Conservation (phyloP, 106 monocot species). For the Dendrobium officinale region DNA sequence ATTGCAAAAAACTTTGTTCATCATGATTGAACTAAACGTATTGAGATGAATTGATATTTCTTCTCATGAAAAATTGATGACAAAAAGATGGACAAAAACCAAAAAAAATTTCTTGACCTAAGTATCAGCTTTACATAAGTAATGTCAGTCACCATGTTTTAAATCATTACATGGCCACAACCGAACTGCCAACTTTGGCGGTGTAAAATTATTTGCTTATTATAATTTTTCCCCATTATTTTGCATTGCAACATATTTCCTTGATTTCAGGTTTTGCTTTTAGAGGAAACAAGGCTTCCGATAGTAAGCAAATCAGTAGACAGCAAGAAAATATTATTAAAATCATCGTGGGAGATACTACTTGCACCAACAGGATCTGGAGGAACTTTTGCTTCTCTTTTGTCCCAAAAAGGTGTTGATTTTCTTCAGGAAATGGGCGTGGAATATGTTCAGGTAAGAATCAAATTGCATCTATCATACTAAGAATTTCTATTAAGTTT, state of each 20-base stretch:
- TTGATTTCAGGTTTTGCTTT: conserved; percentile 51
- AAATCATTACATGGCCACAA: no score
- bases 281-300: conserved; percentile 69
- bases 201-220: background rate
- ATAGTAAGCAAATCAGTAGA: conserved; percentile 23
- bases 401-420: conserved; percentile 37
- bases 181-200: background rate
- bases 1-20: no score
- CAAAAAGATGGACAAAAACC: no score
- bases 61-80: no score
- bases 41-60: no score
- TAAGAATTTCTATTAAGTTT: no score
- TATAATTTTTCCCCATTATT: background rate
- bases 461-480: background rate
- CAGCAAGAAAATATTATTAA: conserved; percentile 43
- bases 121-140: no score
- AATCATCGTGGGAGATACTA: conserved; percentile 63
- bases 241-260: background rate
- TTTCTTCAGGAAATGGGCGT: conserved; percentile 45
- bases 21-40: no score
- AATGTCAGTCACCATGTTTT: no score
- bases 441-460: conserved; percentile 70
- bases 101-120: no score
- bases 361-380: conserved; percentile 67
- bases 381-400: conserved; percentile 56